phyloP scores from a whole-genome alignment of 1,284 basidiomycete species.

The Pholiota adiposa region DNA sequence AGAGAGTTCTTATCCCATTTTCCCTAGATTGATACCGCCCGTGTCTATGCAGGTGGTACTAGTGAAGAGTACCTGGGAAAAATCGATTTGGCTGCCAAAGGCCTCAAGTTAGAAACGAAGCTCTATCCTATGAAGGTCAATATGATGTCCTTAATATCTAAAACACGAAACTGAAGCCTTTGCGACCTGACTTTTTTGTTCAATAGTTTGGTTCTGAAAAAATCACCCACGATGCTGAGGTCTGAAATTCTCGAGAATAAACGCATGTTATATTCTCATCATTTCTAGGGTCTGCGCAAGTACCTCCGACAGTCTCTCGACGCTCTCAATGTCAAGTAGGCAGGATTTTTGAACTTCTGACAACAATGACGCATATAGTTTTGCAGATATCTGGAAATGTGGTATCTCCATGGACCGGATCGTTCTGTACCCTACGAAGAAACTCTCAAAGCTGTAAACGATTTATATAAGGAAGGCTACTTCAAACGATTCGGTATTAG shows the following conservation, averaged over 20 bases:
- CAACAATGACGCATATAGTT: background rate
- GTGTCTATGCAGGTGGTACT: slow-evolving; percentile 6
- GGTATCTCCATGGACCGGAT: slow-evolving; percentile 60
- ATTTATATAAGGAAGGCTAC: slow-evolving; percentile 46
- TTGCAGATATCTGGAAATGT: slow-evolving; percentile 35
- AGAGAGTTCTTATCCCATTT: too few species aligned
- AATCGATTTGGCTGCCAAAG: slow-evolving; percentile 40
- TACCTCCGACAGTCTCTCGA: slow-evolving; percentile 47
- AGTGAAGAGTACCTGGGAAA: slow-evolving; percentile 12
- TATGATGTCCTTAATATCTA: background rate
- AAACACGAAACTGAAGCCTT: background rate
- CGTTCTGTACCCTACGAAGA: slow-evolving; percentile 52
- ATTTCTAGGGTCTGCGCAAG: slow-evolving; percentile 41
- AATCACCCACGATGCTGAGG: slow-evolving; percentile 18
- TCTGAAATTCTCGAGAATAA: background rate
- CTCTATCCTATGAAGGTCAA: slow-evolving; percentile 35
- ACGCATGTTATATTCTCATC: background rate
- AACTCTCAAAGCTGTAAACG: slow-evolving; percentile 50
- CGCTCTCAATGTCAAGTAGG: slow-evolving; percentile 43
- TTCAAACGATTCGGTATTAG: slow-evolving; percentile 43
- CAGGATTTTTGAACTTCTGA: background rate
- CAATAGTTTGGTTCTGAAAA: slow-evolving; percentile 1
- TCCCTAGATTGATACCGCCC: slow-evolving; percentile 8
- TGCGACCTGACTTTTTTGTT: too few species aligned
- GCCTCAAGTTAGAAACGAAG: slow-evolving; percentile 51